phyloP scores from a whole-genome alignment of 768 basidiomycete species.

The Lactarius sp. region DNA sequence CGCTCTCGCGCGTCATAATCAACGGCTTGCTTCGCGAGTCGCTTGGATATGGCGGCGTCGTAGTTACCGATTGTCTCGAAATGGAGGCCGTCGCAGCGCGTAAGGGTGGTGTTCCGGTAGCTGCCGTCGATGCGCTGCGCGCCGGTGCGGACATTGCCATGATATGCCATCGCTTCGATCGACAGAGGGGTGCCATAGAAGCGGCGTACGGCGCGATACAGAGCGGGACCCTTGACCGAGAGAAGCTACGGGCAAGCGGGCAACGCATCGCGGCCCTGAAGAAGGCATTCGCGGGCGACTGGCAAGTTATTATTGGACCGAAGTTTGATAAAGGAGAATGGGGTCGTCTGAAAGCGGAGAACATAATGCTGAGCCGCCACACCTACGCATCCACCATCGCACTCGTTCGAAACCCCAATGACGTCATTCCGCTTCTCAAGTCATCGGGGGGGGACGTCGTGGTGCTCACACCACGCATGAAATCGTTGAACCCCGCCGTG shows the following conservation, averaged over 20 bases:
- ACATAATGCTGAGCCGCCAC: conserved; percentile 39
- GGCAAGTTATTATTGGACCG: conserved; percentile 36
- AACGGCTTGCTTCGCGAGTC: conserved; percentile 47
- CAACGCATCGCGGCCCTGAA: conserved; percentile 48
- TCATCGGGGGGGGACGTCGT: conserved; percentile 30
- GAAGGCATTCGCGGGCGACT: conserved; percentile 42
- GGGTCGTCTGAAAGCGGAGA: conserved; percentile 36
- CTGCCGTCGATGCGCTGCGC: conserved; percentile 50
- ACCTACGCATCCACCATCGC: conserved; percentile 48
- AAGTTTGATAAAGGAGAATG: conserved; percentile 32
- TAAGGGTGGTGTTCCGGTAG: conserved; percentile 45
- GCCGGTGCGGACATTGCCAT: conserved; percentile 72
- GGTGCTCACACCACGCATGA: conserved; percentile 51
- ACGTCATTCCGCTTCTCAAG: conserved; percentile 34
- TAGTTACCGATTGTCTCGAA: conserved; percentile 73
- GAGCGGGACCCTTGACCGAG: conserved; percentile 39
- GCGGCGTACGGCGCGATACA: conserved; percentile 48
- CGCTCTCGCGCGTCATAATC: conserved; percentile 51
- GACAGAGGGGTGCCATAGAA: conserved; percentile 51
- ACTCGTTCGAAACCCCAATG: conserved; percentile 40
- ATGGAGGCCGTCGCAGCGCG: conserved; percentile 62
- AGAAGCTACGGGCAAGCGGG: conserved; percentile 40
- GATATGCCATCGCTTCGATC: conserved; percentile 60
- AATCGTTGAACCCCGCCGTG: conserved; percentile 57
- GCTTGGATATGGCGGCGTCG: conserved; percentile 50